These are phyloP conservation scores for Termitomyces sp. DNA, from an alignment of 768 basidiomycete genomes.

Conservation along the genomic window DNA sequence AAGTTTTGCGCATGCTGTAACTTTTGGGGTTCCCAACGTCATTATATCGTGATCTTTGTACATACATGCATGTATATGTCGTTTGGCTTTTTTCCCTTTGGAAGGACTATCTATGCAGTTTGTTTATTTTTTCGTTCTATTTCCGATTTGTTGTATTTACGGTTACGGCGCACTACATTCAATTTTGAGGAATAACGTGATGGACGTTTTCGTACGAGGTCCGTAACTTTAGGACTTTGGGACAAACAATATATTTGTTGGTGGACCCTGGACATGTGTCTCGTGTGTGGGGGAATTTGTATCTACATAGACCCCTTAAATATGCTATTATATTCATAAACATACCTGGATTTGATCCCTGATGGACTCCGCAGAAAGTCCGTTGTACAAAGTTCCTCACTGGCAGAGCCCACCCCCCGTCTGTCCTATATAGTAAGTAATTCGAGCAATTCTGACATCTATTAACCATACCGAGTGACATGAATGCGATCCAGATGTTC, in stretches of 20 bases:
- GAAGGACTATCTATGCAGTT: constrained; percentile 1
- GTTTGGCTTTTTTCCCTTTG: not conserved
- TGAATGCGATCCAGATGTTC: not conserved
- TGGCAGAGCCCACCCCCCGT: too few relatives aligned
- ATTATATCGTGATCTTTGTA: not conserved
- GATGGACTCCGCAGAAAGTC: not conserved
- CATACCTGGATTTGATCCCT: not conserved
- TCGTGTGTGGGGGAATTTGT: not conserved
- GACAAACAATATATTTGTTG: not conserved
- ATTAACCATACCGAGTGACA: not conserved
- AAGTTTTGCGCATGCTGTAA: not conserved
- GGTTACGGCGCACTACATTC: too few relatives aligned
- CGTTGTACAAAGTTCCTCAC: too few relatives aligned
- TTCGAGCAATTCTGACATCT: not conserved
- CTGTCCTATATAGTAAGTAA: not conserved
- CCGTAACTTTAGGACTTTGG: not conserved
- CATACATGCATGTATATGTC: not conserved
- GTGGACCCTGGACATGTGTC: not conserved
- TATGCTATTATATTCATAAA: not conserved
- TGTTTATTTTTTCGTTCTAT: not conserved
- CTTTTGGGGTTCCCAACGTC: not conserved
- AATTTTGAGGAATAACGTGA: too few relatives aligned
- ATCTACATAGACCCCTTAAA: too few relatives aligned
- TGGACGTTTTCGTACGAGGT: not conserved
- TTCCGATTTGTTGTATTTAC: not conserved